Base-by-base conservation (phyloP, 164 flowering plant species). In the Taxillus chinensis region DNA sequence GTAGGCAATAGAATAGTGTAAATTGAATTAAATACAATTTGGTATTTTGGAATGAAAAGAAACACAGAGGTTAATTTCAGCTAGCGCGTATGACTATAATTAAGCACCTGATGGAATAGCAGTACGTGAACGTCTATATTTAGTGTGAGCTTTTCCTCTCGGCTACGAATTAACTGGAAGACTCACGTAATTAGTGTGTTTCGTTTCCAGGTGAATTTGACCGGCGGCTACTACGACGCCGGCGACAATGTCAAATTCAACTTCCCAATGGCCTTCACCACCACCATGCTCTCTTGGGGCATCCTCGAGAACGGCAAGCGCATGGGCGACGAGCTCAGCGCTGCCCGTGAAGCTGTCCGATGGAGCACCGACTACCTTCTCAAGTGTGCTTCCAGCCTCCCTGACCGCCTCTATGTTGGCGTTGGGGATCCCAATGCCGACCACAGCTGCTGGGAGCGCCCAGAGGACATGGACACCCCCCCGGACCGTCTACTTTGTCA, bases 141-240 rank as follows among this genome's bases (percentile, higher is more conserved):
- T 27, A 27, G 27, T 27, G 27, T 27, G 27, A 27, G 27, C 27
- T 27, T 27, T 27, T 27, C 2, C 2, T 2, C 27, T 27, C 27
- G 27, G 1, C 2, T 27, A 27, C 2, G 2, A 27, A 27, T 27
- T 27, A 27, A 27, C 2, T 27, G 27, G 27, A 27, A 27, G 27
- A 0, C 27, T 27, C 27, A 27, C 27, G 27, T 27, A 27, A 27
- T 0, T 27, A 27, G 27, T 27, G 27, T 27, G 27, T 27, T 27
- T 27, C 27, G 27, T 27, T 27, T 27, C 27, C 82, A 86, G 96
- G 77, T 82, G 48, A 92, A 92, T 62, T 75, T 92, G 50, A 74
- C 77, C 10, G 96, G 98, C 8, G 98, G 98, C 0, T 92, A 92
- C 76, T 92, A 92, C 70, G 98, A 92, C 73, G 98, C 98, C 8